Percentiles rank a stretch among this genome's conserved stretches.
Evolutionary conservation across 495 filamentous ascomycete genomes (phyloP).

Genomic region (Penicillium dipodomyicola): DNA sequence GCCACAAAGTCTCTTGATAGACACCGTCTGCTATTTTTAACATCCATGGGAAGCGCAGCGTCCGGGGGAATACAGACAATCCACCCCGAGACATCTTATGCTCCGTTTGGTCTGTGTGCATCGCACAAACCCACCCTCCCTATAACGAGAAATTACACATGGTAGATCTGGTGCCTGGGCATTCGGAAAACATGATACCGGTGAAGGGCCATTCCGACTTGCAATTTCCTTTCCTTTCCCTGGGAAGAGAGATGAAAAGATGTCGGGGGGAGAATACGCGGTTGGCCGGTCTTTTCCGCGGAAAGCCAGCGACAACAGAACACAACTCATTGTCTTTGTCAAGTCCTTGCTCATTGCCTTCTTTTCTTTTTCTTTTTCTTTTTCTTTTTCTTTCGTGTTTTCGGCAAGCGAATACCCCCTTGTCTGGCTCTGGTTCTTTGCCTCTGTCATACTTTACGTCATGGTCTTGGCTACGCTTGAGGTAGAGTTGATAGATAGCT

Average conservation of each 20-base stretch:
- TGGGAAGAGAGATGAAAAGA: background rate
- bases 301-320: constrained; percentile 8
- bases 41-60: constrained; percentile 6
- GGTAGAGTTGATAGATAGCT: background rate
- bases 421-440: constrained; percentile 7
- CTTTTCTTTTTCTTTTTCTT: background rate
- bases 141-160: background rate
- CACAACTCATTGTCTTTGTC: constrained; percentile 1
- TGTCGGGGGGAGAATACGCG: background rate
- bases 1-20: constrained; percentile 2
- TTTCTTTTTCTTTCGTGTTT: background rate
- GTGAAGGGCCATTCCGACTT: background rate
- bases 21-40: constrained; percentile 5
- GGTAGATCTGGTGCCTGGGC: background rate
- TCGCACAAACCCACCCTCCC: background rate
- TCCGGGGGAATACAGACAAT: background rate
- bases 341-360: background rate
- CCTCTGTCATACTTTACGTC: constrained; percentile 1
- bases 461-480: background rate
- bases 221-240: background rate
- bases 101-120: background rate
- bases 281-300: constrained; percentile 12
- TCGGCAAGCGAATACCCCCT: constrained; percentile 30
- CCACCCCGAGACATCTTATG: background rate
- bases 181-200: background rate